phyloP scores from a whole-genome alignment of 139 green algal species.

The Parachlorella kessleri region DNA sequence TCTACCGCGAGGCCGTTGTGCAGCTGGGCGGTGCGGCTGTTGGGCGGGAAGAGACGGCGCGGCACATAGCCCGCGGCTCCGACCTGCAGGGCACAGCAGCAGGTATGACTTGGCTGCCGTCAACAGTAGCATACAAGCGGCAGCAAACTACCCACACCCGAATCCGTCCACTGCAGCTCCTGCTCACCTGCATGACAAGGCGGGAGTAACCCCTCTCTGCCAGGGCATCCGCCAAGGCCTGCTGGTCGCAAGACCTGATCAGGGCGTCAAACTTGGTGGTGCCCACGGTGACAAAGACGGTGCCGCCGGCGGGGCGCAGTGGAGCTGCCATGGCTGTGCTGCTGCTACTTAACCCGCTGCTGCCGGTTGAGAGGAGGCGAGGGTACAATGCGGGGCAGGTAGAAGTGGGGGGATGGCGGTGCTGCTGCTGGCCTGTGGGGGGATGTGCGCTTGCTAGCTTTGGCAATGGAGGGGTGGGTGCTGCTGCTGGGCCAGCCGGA shows the following conservation, averaged over 20 bases:
- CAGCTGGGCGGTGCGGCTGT: slow-evolving; percentile 17
- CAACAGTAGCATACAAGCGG: too few relatives aligned
- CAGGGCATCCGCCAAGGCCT: slow-evolving; percentile 48
- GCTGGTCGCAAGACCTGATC: slow-evolving; percentile 61
- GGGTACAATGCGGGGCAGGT: too few relatives aligned
- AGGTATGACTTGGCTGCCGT: too few relatives aligned
- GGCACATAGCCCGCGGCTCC: slow-evolving; percentile 51
- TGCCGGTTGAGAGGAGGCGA: too few relatives aligned
- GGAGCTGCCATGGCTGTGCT: too few relatives aligned
- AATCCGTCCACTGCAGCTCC: slow-evolving; percentile 6
- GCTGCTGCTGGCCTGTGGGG: too few relatives aligned
- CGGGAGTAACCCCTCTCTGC: slow-evolving; percentile 55
- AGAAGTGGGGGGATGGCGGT: too few relatives aligned
- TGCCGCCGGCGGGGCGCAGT: background rate
- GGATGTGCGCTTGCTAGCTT: background rate
- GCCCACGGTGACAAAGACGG: slow-evolving; percentile 83
- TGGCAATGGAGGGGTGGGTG: background rate
- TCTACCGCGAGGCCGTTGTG: slow-evolving; percentile 52
- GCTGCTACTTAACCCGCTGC: too few relatives aligned
- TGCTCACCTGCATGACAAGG: slow-evolving; percentile 72
- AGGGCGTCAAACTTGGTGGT: slow-evolving; percentile 86
- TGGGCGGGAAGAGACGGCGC: slow-evolving; percentile 42
- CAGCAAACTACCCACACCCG: too few relatives aligned
- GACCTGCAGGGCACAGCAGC: slow-evolving; percentile 18
- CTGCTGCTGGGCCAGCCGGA: too few relatives aligned